Conservation (phyloP, 352 stramenopile genomes). For the Phytophthora parvispora region DNA sequence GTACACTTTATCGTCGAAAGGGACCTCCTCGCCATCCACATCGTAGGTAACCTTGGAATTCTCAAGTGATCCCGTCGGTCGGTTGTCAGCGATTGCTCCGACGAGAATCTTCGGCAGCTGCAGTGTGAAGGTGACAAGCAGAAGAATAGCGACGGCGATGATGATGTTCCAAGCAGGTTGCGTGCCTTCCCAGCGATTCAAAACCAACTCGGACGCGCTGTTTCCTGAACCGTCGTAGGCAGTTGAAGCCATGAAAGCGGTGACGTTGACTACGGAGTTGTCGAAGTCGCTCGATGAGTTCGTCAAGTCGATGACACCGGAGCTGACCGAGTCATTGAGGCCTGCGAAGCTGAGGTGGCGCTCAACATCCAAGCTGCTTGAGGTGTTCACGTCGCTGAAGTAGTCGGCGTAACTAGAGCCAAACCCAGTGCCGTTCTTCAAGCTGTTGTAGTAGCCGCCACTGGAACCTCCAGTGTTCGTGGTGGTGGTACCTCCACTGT, state of each 20-base stretch:
- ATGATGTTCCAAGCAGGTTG: slow-evolving; percentile 26
- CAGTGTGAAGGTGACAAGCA: slow-evolving; percentile 43
- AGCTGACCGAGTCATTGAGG: not conserved
- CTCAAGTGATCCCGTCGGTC: slow-evolving; percentile 39
- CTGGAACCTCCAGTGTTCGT: not conserved
- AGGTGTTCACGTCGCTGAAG: not conserved
- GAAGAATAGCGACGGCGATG: slow-evolving; percentile 11
- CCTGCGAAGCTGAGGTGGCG: not conserved
- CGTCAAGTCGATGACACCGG: not conserved
- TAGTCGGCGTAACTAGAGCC: not conserved
- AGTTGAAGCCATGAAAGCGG: not conserved
- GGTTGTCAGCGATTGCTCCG: slow-evolving; percentile 39
- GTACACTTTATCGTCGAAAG: slow-evolving; percentile 55
- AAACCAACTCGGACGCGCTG: slow-evolving; percentile 16
- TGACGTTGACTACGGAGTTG: not conserved
- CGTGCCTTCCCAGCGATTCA: slow-evolving; percentile 7
- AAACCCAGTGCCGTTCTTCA: not conserved
- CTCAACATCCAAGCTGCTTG: not conserved
- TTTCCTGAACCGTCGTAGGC: not conserved
- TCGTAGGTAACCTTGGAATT: slow-evolving; percentile 48
- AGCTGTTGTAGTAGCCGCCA: not conserved
- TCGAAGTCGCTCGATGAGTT: not conserved
- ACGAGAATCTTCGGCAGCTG: slow-evolving; percentile 37
- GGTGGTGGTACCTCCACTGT: not conserved
- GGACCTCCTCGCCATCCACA: slow-evolving; percentile 41